These are phyloP conservation scores for Sclerotinia spermophila DNA, from an alignment of 2,329 filamentous ascomycete genomes.

Conservation along the genomic window DNA sequence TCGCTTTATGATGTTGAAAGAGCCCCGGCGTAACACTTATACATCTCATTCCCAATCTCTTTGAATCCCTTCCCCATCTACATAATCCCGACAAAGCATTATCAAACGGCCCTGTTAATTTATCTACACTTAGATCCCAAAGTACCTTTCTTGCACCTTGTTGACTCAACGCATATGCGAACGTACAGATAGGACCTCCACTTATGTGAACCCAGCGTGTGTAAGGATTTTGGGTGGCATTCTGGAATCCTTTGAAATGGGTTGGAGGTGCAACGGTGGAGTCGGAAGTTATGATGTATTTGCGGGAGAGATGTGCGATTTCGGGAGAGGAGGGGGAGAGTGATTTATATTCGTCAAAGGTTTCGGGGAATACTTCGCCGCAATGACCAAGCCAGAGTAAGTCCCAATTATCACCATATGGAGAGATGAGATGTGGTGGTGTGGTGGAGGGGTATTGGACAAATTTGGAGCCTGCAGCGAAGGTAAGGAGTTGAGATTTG, in stretches of 20 bases:
- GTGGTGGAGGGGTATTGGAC: slow-evolving; percentile 12
- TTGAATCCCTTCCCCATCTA: slow-evolving; percentile 9
- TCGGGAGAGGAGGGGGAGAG: neutral
- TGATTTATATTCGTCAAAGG: neutral
- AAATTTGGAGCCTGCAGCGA: slow-evolving; percentile 24
- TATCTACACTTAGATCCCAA: slow-evolving; percentile 52
- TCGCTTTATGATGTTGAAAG: slow-evolving; percentile 18
- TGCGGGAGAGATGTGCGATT: slow-evolving; percentile 15
- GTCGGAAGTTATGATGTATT: slow-evolving; percentile 32
- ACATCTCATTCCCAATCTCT: slow-evolving; percentile 1
- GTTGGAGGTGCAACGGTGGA: slow-evolving; percentile 29
- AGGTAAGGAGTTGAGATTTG: slow-evolving; percentile 34
- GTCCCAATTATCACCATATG: slow-evolving; percentile 40
- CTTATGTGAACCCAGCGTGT: slow-evolving; percentile 35
- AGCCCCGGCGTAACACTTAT: slow-evolving; percentile 11
- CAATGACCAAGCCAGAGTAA: slow-evolving; percentile 41
- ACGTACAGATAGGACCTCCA: slow-evolving; percentile 36
- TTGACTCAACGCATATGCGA: slow-evolving; percentile 38
- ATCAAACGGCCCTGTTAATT: slow-evolving; percentile 35
- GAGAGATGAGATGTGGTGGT: slow-evolving; percentile 19
- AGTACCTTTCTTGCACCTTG: slow-evolving; percentile 50
- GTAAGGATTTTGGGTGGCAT: slow-evolving; percentile 5
- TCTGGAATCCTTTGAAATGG: slow-evolving; percentile 21
- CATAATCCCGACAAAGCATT: slow-evolving; percentile 34
- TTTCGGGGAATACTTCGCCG: slow-evolving; percentile 28